Evolutionary conservation across 345 rosid genomes (phyloP), one percentile per base, ranked within the genome.

Genomic region (Bretschneidera sinensis): DNA sequence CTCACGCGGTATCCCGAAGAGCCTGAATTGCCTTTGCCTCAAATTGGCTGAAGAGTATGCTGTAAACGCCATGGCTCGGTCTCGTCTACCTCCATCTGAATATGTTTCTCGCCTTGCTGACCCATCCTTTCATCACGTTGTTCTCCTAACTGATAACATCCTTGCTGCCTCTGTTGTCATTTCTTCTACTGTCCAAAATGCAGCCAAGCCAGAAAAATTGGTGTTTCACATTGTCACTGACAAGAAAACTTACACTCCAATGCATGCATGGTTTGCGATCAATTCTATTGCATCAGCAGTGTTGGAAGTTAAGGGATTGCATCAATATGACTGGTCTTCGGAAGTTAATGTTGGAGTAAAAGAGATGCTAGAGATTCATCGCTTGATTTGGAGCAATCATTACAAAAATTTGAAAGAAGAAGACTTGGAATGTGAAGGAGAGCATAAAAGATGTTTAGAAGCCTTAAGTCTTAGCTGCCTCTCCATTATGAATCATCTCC

Each of bases 191-290:
- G 83, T 89, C 17, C 70, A 79, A 67, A 78, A 72, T 50, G 79
- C 92, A 1, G 76, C 56, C 62, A 76, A 75, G 59, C 95, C 95
- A 6, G 92, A 84, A 65, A 81, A 79, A 21, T 71, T 89, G 34
- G 98, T 87, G 43, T 89, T 92, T 63, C 98, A 89, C 43, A 74
- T 92, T n/a, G 82, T 92, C 67, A 89, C 98, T 13, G 97, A 92
- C 75, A 89, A 87, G 77, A 92, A 92, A 78, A 92, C 98, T 1
- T 89, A 89, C 68, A 78, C 89, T 22, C 80, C 96, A 1, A 89
- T 92, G 98, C 92, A 92, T 68, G 87, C 98, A 35, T 89, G 98
- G 98, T 92, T 92, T 78, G 95, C 95, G 55, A 77, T 79, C 11
- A 83, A 87, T 81, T 71, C 89, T 70, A 63, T 85, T 18, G 65